Evolutionary conservation across 2,329 filamentous ascomycete genomes (phyloP), one percentile per base, ranked within the genome.

Genomic region (Chaetomiaceae sp.): DNA sequence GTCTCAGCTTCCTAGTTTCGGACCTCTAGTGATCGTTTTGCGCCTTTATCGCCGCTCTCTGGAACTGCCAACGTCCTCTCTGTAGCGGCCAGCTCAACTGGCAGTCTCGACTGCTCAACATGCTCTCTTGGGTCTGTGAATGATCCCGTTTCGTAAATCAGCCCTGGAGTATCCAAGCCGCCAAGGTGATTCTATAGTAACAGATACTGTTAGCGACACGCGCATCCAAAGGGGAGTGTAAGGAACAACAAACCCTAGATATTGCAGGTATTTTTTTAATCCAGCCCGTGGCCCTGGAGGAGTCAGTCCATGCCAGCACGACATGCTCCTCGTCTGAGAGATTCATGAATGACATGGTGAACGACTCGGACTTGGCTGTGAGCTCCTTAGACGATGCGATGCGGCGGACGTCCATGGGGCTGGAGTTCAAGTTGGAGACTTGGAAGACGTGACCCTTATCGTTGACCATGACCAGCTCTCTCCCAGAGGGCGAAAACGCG

Each of bases 381-480:
- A 73, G 59, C 56, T 72, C 69, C 42, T 61, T 69, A 1, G 68
- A 67, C 3, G 62, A 66, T 7, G 69, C 69, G 14, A 70, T 60
- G 16, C 66, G 65, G 23, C 65, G 63, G 14, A 71, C 62, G 25
- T 72, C 67, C 57, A 73, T 65, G 1, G 67, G 67, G 37, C 56
- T 71, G 2, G 70, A 69, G 54, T 72, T 69, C 4, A 73, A 57
- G 36, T 66, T 69, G 1, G 66, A 67, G 3, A 71, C 65, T 29
- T 69, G 64, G 52, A 71, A 73, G 2, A 73, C 50, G 55, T 71
- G 59, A 3, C 71, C 71, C 48, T 68, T 71, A 51, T 71, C 69
- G 48, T 73, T 73, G 1, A 73, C 70, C 57, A 73, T 60, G 9
- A 67, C 70, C 8, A 73, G 55, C n/a, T 71, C 67, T 33, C 58